phyloP scores from a whole-genome alignment of 345 rosid genomes.

The Trapa bicornis region DNA sequence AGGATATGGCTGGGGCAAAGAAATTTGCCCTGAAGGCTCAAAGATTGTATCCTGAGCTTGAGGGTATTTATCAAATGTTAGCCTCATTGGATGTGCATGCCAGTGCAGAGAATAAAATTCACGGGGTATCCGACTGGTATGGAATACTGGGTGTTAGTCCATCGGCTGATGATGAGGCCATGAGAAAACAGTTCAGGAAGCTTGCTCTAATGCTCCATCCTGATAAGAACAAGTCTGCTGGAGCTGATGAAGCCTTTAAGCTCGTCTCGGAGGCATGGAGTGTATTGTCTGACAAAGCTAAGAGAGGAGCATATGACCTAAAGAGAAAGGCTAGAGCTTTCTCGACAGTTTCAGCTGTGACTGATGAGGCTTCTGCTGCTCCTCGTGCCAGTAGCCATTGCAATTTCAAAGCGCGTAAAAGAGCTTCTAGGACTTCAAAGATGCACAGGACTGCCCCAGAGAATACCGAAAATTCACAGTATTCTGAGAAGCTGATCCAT shows the following conservation, averaged over 20 bases:
- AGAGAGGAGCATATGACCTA: slow-evolving; percentile 19
- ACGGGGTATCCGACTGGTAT: slow-evolving; percentile 36
- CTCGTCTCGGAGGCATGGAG: slow-evolving; percentile 32
- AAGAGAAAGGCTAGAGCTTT: slow-evolving; percentile 10
- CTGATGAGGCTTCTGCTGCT: slow-evolving; percentile 7
- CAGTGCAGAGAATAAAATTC: slow-evolving; percentile 24
- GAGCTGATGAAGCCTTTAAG: slow-evolving; percentile 37
- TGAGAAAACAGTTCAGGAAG: slow-evolving; percentile 26
- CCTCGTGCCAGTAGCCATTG: slow-evolving; percentile 11
- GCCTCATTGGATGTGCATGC: slow-evolving; percentile 22
- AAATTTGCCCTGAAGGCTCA: slow-evolving; percentile 38
- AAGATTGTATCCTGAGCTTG: slow-evolving; percentile 32
- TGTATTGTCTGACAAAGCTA: slow-evolving; percentile 24
- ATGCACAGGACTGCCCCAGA: slow-evolving; percentile 2
- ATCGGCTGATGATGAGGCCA: slow-evolving; percentile 29
- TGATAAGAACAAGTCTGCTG: slow-evolving; percentile 34
- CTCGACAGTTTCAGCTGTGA: slow-evolving; percentile 6
- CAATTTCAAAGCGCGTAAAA: slow-evolving; percentile 1
- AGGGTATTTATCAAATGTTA: slow-evolving; percentile 28
- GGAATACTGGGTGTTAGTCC: slow-evolving; percentile 24
- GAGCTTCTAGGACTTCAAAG: slow-evolving; percentile 11
- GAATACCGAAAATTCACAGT: neutral
- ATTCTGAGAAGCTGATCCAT: slow-evolving; percentile 15
- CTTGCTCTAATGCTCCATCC: slow-evolving; percentile 35
- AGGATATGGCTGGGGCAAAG: slow-evolving; percentile 26